Base-by-base conservation (phyloP, 208 protist genomes). In the Strigomonas culicis region DNA sequence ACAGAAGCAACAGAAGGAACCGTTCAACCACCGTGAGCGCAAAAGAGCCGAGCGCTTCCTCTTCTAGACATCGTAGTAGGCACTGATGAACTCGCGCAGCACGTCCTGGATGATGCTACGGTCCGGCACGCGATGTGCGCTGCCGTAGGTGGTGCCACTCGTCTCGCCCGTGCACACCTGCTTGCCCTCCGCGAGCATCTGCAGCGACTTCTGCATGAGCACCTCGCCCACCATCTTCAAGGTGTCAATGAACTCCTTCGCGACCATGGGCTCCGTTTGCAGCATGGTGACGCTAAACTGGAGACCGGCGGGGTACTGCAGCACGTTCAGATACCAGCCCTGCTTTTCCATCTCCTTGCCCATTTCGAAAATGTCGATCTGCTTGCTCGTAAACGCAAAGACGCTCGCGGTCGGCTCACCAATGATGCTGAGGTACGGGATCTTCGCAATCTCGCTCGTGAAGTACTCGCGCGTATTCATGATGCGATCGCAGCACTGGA, bases 301-400 rank as follows among this genome's bases (percentile, higher is more conserved):
- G 46, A 98, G 78, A 34, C 87, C 91, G 11, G 91, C 84, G 0
- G 94, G 94, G 70, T 94, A 96, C 75, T 99, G 97, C 0, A 99
- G 79, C 17, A 65, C 64, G 74, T 98, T 98, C 31, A 99, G 80
- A 53, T 90, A 72, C 97, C 97, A 99, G 0, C 95, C 96, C 8
- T 84, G 77, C 30, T 88, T 74, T 24, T 76, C 74, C 47, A 99
- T 69, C n/a, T 56, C 63, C 13, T 90, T 80, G 15, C 80, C 84
- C 0, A 99, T 59, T 25, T 75, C 78, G 72, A 96, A 98, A 59
- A 98, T 97, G 72, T 98, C 93, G 53, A 97, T 82, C 2, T 50
- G 47, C 22, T 88, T 55, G 55, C 77, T 87, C n/a, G 64, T 79
- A 55, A 98, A 97, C 41, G 93, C 95, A 58, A 98, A 86, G 0